A percentile compares a stretch with the other conserved stretches of the same genome.
Evolutionary conservation across 169 alveolate species (phyloP).

Genomic region (Toxoplasma gondii): DNA sequence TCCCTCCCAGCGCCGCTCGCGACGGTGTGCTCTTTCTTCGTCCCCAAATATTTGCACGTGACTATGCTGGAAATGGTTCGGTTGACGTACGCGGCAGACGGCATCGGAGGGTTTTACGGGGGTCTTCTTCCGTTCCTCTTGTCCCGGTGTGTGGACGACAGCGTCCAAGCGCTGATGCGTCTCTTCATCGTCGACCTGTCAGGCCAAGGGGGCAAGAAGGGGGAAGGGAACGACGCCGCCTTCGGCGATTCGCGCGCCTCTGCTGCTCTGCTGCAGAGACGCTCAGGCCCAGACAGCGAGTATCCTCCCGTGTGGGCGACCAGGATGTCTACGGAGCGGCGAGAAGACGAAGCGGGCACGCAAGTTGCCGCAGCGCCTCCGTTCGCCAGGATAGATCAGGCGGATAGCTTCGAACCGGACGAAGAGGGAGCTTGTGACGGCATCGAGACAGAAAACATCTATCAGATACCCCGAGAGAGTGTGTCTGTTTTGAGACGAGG

Average conservation of each 20-base stretch:
- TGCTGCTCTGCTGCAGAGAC: not conserved
- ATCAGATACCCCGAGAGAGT: too few relatives aligned
- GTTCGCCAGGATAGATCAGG: too few relatives aligned
- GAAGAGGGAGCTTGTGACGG: too few relatives aligned
- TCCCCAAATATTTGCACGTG: not conserved
- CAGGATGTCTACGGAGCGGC: not conserved
- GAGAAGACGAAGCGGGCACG: not conserved
- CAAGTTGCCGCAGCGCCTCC: not conserved
- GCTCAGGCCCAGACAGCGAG: not conserved
- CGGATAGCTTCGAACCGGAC: too few relatives aligned
- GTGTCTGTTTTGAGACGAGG: too few relatives aligned
- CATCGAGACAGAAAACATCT: too few relatives aligned
- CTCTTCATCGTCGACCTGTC: not conserved
- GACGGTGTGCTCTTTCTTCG: not conserved
- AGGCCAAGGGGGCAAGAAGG: not conserved
- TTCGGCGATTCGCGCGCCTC: not conserved
- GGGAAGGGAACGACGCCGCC: not conserved
- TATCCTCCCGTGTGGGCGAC: not conserved
- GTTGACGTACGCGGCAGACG: constrained; percentile 28
- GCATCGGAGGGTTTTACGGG: constrained; percentile 25
- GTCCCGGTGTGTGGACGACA: constrained; percentile 27
- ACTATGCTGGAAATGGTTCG: constrained; percentile 4
- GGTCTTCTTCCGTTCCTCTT: constrained; percentile 29
- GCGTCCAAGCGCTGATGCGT: constrained; percentile 23
- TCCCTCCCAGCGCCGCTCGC: constrained; percentile 8